Conservation (phyloP, 2,329 filamentous ascomycete genomes). For the Leptosphaerulina australis region DNA sequence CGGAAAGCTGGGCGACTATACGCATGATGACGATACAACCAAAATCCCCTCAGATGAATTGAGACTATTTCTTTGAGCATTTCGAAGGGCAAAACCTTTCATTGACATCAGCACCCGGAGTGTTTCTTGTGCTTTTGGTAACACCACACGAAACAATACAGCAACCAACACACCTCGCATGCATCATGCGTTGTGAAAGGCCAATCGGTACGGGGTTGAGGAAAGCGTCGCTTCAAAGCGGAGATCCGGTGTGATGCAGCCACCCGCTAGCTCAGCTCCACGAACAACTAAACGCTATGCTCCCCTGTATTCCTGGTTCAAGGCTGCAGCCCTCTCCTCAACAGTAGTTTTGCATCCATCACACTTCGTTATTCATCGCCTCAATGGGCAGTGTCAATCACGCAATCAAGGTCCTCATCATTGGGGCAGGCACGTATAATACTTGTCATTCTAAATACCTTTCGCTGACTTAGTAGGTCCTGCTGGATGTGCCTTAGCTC, state of each 20-base stretch:
- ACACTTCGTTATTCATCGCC: background rate
- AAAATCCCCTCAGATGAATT: background rate
- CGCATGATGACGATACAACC: background rate
- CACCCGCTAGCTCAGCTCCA: conserved; percentile 22
- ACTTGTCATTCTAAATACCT: background rate
- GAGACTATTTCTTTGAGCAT: background rate
- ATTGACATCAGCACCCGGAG: background rate
- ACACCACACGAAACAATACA: background rate
- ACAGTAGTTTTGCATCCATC: too few species aligned
- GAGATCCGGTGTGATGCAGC: conserved; percentile 26
- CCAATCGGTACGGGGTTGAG: conserved; percentile 3
- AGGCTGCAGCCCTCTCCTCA: too few species aligned
- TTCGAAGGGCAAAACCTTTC: background rate
- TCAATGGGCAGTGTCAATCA: conserved; percentile 2
- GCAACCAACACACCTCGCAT: background rate
- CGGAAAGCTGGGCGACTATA: background rate
- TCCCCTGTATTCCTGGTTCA: conserved; percentile 4
- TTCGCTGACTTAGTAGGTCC: conserved; percentile 39
- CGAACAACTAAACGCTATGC: conserved; percentile 4
- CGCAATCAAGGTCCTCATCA: conserved; percentile 31
- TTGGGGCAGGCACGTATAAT: conserved; percentile 29
- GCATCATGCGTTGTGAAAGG: background rate
- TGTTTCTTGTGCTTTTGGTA: background rate
- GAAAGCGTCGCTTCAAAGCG: conserved; percentile 16
- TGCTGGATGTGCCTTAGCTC: conserved; percentile 51